These are phyloP conservation scores for Sclerotinia glacialis DNA, from an alignment of 2,329 filamentous ascomycete species.

Conservation along the genomic window DNA sequence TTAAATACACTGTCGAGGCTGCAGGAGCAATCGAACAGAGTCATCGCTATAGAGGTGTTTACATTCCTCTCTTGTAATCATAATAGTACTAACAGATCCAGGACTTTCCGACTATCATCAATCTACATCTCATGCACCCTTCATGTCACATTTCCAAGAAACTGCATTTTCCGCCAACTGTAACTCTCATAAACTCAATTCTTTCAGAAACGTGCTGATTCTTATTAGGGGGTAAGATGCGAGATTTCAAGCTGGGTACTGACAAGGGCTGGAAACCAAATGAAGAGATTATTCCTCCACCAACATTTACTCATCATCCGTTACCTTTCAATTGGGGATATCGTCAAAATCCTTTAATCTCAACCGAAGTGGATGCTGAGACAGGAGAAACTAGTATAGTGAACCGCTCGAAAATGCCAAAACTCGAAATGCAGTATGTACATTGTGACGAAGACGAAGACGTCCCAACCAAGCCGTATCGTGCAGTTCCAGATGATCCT, in stretches of 20 bases:
- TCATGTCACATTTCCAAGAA: constrained; percentile 69
- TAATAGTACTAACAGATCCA: constrained; percentile 33
- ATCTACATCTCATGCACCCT: constrained; percentile 63
- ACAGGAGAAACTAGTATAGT: constrained; percentile 38
- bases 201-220: constrained; percentile 27
- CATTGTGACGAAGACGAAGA: constrained; percentile 26
- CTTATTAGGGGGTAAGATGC: constrained; percentile 52
- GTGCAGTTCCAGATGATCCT: constrained; percentile 42
- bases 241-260: constrained; percentile 65
- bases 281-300: constrained; percentile 74
- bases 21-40: constrained; percentile 73
- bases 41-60: constrained; percentile 74
- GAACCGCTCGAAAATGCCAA: constrained; percentile 31
- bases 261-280: constrained; percentile 57
- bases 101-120: constrained; percentile 84
- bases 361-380: constrained; percentile 41
- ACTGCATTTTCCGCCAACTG: constrained; percentile 70
- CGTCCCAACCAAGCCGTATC: constrained; percentile 27
- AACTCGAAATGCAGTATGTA: constrained; percentile 32
- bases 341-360: constrained; percentile 73
- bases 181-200: constrained; percentile 41
- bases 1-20: constrained; percentile 64
- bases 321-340: constrained; percentile 79
- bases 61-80: not conserved
- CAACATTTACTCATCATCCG: constrained; percentile 70